A percentile compares a stretch with the other conserved stretches of the same genome.
These are phyloP conservation scores for Dendrobium nobile DNA, from an alignment of 106 monocot species.

Conservation along the genomic window DNA sequence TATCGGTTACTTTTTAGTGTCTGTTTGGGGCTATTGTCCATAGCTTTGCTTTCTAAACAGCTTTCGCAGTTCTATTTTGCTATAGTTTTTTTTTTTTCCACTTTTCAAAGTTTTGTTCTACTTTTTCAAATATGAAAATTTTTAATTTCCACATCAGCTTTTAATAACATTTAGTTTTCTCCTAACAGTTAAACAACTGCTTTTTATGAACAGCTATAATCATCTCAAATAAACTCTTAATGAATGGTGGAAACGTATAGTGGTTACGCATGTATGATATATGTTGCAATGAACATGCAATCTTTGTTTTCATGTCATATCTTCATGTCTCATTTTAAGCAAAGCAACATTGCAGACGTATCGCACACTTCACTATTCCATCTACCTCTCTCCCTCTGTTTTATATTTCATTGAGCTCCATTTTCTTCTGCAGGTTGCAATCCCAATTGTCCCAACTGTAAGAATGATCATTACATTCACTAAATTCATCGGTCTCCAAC, in stretches of 20 bases:
- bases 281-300: not conserved
- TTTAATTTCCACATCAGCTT: not conserved
- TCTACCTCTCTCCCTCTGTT: too few species aligned
- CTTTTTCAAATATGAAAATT: not conserved
- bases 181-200: too few species aligned
- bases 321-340: not conserved
- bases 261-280: not conserved
- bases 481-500: conserved; percentile 56
- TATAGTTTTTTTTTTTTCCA: too few species aligned
- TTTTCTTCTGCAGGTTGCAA: conserved; percentile 51
- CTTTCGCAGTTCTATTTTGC: too few species aligned
- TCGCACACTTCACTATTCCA: too few species aligned
- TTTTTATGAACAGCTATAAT: too few species aligned
- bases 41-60: too few species aligned
- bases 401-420: not conserved
- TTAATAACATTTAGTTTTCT: not conserved
- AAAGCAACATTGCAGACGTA: not conserved
- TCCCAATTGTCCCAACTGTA: conserved; percentile 71
- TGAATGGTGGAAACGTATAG: too few species aligned
- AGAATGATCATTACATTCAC: conserved; percentile 70
- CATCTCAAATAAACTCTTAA: not conserved
- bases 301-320: not conserved
- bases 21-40: too few species aligned
- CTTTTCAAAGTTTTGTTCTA: not conserved
- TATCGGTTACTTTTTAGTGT: too few species aligned